Percentiles rank a stretch among this genome's conserved stretches.
Conservation (phyloP, 2,329 filamentous ascomycete species). For the Aspergillus ibericus region DNA sequence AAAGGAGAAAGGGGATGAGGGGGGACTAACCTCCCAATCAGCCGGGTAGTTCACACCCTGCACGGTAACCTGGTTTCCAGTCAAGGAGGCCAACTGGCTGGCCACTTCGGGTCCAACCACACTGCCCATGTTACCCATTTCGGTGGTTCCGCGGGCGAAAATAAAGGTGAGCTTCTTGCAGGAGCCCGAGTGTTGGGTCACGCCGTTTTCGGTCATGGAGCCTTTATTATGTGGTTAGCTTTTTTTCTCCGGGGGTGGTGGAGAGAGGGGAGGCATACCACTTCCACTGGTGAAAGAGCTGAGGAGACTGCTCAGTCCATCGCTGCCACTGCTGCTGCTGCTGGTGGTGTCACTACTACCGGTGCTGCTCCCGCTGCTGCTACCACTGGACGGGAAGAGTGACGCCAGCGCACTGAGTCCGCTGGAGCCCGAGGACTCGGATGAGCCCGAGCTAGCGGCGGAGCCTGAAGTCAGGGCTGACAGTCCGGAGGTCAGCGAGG, state of each 20-base stretch:
- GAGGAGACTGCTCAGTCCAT: neutral
- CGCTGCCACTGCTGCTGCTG: neutral
- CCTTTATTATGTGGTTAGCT: constrained; percentile 17
- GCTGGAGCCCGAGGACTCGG: neutral
- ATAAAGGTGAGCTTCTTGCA: constrained; percentile 47
- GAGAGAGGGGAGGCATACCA: neutral
- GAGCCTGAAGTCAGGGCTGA: neutral
- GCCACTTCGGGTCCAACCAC: constrained; percentile 42
- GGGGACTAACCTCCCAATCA: constrained; percentile 17
- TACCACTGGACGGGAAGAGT: constrained; percentile 7
- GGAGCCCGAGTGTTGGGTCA: constrained; percentile 38
- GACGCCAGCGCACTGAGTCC: constrained; percentile 16
- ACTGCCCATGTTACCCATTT: constrained; percentile 45
- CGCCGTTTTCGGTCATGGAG: constrained; percentile 40
- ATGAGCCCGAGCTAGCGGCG: neutral
- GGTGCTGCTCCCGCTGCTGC: neutral
- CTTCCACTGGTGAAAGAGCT: neutral
- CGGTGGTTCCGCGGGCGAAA: constrained; percentile 46
- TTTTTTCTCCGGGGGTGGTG: neutral
- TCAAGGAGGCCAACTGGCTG: constrained; percentile 22
- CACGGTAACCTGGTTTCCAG: constrained; percentile 28
- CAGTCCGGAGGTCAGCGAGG: constrained; percentile 3
- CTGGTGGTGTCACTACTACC: neutral
- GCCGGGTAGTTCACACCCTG: constrained; percentile 38
- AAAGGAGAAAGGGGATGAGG: too few species aligned